Base-by-base conservation (phyloP, 1,284 basidiomycete species). In the Ganoderma lucidum region DNA sequence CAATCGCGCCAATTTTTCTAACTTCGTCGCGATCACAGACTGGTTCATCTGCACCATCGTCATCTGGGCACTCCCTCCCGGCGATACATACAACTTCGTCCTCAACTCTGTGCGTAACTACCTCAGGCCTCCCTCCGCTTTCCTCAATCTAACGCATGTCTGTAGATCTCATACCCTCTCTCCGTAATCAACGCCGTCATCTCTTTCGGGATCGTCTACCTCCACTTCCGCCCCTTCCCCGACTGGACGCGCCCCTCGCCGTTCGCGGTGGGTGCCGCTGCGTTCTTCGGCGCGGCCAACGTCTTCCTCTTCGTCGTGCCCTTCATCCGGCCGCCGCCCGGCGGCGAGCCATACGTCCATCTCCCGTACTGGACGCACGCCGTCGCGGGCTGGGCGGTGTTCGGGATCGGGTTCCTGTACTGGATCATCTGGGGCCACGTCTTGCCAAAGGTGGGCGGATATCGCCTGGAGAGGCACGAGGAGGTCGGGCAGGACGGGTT, bases 301-400 rank as follows among this genome's bases (percentile, higher is more conserved):
- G 37, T 90, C 37, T 90, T 89, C 73, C 81, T 91, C 55, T 77
- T 85, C 32, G 70, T 84, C 30, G 84, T 87, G 2, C 90, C 90
- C 0, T 79, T 89, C 70, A 79, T 91, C 48, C 89, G 89, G 4
- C 89, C 90, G 1, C 75, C 80, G 10, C 41, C 55, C 37, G 59
- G 59, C 8, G 87, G 83, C 6, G 80, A 79, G 65, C 81, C 84
- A 0, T 91, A 90, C 71, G 78, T 84, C 32, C 76, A 79, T 64
- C 80, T 92, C 35, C 89, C 89, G 8, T 91, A 91, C 73, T 91
- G 88, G 87, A 81, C 84, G 5, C 90, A 90, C 70, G 79, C 84
- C 35, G 79, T 83, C 28, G 81, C 84, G 19, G 83, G 85, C 0
- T 78, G 86, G 65, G 78, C 79, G 0, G 80, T 90, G 0, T 86